Conservation (phyloP, 768 basidiomycete species). For the Xerocomus brunneocitrinus region DNA sequence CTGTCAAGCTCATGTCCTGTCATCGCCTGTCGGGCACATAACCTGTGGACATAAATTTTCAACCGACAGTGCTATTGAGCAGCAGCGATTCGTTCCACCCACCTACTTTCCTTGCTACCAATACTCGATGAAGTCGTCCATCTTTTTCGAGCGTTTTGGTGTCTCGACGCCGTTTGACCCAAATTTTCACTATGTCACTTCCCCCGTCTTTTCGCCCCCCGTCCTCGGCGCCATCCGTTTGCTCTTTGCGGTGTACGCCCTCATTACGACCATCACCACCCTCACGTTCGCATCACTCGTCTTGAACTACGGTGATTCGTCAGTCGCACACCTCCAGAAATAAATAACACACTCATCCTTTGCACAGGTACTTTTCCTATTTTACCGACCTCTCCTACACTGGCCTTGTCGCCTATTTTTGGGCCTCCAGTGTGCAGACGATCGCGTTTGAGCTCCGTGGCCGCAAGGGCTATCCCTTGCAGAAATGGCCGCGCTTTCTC, state of each 20-base stretch:
- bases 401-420: conserved; percentile 60
- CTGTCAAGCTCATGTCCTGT: no score
- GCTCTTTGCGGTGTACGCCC: conserved; percentile 47
- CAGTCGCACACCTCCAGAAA: conserved; percentile 24
- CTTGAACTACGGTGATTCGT: conserved; percentile 26
- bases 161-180: conserved; percentile 40
- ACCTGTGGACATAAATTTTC: no score
- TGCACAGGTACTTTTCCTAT: conserved; percentile 53
- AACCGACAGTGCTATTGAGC: no score
- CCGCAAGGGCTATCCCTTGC: conserved; percentile 47
- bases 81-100: no score
- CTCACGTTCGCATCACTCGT: conserved; percentile 26
- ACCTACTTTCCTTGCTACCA: no score
- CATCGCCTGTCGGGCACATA: no score
- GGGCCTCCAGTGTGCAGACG: conserved; percentile 53
- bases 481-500: conserved; percentile 51
- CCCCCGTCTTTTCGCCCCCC: conserved; percentile 39
- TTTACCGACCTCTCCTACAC: conserved; percentile 62
- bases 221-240: conserved; percentile 44
- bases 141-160: conserved; percentile 27
- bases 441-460: conserved; percentile 36
- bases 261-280: conserved; percentile 37
- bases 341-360: neutral
- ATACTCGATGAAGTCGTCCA: neutral
- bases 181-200: conserved; percentile 36